These are phyloP conservation scores for Artemisia annua DNA, from an alignment of 129 eudicot genomes.

Conservation along the genomic window DNA sequence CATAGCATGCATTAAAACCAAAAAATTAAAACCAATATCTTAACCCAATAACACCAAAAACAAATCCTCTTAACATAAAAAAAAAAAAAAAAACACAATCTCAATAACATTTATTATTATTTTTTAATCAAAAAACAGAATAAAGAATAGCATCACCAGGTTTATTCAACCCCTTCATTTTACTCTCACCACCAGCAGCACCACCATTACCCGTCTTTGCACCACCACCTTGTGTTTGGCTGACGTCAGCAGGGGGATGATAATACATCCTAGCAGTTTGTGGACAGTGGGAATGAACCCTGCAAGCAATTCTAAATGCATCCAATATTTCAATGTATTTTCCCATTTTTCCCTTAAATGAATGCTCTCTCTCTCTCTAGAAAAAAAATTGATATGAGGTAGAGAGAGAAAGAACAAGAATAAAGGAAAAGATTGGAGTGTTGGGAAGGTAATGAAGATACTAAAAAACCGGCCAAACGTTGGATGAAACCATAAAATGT, in stretches of 20 bases:
- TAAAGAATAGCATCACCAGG: conserved; percentile 20
- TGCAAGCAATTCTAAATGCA: conserved; percentile 62
- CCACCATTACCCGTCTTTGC: conserved; percentile 17
- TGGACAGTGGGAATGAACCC: conserved; percentile 89
- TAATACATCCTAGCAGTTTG: conserved; percentile 91
- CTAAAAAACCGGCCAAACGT: conserved; percentile 34
- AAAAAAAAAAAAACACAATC: conserved; percentile 1
- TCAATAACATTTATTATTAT: no score
- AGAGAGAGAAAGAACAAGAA: neutral
- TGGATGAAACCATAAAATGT: conserved; percentile 41
- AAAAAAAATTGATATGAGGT: neutral
- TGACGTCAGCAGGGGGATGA: conserved; percentile 65
- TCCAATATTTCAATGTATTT: conserved; percentile 75
- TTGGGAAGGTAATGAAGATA: neutral
- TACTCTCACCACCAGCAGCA: conserved; percentile 1
- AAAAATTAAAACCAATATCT: neutral
- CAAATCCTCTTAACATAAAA: neutral
- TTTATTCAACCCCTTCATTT: conserved; percentile 5
- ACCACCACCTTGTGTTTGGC: conserved; percentile 26
- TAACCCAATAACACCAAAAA: neutral
- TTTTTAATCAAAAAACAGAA: conserved; percentile 9
- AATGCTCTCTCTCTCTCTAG: conserved; percentile 10
- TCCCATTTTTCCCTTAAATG: conserved; percentile 43
- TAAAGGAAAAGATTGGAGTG: neutral
- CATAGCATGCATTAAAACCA: conserved; percentile 1